Percentiles rank a stretch among this genome's conserved stretches.
Evolutionary conservation across 2,329 filamentous ascomycete species (phyloP).

Genomic region (Penicillium oxalicum): DNA sequence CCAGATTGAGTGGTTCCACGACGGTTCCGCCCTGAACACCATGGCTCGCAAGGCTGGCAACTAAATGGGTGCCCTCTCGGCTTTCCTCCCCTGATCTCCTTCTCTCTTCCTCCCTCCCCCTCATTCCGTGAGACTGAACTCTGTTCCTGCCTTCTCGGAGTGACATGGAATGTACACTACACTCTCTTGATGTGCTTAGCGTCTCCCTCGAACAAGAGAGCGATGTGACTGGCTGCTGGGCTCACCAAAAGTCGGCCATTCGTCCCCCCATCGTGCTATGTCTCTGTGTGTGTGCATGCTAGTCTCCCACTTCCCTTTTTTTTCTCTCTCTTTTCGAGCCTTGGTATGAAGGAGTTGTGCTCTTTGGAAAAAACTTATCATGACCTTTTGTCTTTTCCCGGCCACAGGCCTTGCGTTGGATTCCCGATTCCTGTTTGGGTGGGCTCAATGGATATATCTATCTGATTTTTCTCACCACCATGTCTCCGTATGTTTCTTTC

Average conservation of each 20-base stretch:
- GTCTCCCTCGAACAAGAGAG: conserved; percentile 12
- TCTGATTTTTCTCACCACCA: conserved; percentile 29
- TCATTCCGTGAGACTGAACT: neutral
- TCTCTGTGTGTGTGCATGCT: conserved; percentile 6
- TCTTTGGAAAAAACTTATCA: conserved; percentile 27
- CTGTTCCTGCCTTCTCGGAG: neutral
- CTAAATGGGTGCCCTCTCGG: conserved; percentile 20
- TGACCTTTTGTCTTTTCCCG: conserved; percentile 29
- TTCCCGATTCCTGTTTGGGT: conserved; percentile 27
- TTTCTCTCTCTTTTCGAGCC: conserved; percentile 24
- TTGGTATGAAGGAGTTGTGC: conserved; percentile 29
- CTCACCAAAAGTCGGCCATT: too few relatives aligned
- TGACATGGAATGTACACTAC: conserved; percentile 19
- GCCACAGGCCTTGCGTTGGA: conserved; percentile 24
- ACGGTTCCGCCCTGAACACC: conserved; percentile 93
- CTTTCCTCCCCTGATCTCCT: neutral
- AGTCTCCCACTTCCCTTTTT: too few relatives aligned
- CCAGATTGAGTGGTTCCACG: conserved; percentile 99
- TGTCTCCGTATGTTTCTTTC: conserved; percentile 29
- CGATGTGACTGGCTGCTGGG: conserved; percentile 3
- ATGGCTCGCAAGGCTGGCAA: conserved; percentile 68
- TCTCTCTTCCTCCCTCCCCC: neutral
- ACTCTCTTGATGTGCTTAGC: conserved; percentile 25
- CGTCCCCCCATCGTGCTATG: too few relatives aligned
- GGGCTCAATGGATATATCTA: conserved; percentile 38